These are phyloP conservation scores for Cetradonia linearis DNA, from an alignment of 495 filamentous ascomycete species.

Conservation along the genomic window DNA sequence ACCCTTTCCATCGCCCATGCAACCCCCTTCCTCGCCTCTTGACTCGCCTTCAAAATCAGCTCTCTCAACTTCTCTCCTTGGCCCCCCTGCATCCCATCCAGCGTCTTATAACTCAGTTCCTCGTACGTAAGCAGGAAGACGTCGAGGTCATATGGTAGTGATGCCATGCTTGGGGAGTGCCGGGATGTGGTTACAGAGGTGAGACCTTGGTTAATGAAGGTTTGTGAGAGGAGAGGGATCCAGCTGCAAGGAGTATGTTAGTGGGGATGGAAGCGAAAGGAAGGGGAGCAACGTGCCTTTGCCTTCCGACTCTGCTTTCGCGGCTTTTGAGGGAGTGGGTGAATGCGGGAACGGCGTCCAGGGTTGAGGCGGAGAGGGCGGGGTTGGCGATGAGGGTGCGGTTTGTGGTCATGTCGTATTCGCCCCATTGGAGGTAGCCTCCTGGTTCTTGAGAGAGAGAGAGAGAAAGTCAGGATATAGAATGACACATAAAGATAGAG, in stretches of 20 bases:
- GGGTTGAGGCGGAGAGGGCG: background rate
- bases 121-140: conserved; percentile 11
- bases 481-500: rapidly evolving
- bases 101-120: background rate
- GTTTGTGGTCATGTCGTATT: conserved; percentile 22
- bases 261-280: background rate
- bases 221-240: conserved; percentile 4
- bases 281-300: background rate
- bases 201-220: background rate
- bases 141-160: conserved; percentile 10
- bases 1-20: conserved; percentile 12
- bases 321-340: background rate
- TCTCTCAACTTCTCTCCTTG: background rate
- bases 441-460: conserved; percentile 24
- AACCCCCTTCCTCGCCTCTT: conserved; percentile 22
- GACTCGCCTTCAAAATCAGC: conserved; percentile 31
- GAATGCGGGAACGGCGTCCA: conserved; percentile 4
- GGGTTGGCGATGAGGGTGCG: background rate
- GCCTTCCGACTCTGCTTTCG: background rate
- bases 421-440: conserved; percentile 31
- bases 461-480: background rate
- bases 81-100: background rate
- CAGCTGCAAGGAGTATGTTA: background rate
- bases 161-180: background rate
- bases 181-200: background rate